Evolutionary conservation across 2,329 filamentous ascomycete species (phyloP), one percentile per base, ranked within the genome.

Genomic region (Phoma sp.): DNA sequence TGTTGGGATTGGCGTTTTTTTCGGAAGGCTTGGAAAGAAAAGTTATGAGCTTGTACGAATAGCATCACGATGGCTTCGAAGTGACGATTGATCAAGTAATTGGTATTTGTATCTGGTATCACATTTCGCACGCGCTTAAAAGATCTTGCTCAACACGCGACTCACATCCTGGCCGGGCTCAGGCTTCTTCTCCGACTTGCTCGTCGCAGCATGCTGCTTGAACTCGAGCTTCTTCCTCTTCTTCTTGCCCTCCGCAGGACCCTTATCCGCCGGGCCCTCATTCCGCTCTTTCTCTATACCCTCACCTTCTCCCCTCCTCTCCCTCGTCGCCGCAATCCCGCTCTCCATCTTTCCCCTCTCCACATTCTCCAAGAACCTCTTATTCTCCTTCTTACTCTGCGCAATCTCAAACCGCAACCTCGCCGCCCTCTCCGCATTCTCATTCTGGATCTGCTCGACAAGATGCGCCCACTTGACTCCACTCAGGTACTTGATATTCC

Each of bases 401-500:
- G 84, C 83, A 62, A 95, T 89, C 75, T 95, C 91, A 10, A 89
- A 88, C 53, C 89, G 79, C 83, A 95, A 85, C 66, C 90, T 83
- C 66, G 87, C 89, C 48, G 86, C 83, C 53, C 90, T 79, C 75
- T 93, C 90, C 4, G 90, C 90, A 70, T 93, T 91, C 79, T 96
- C 91, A 25, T 88, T 83, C 36, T 89, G 83, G 62, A 93, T 92
- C 76, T 93, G 89, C 72, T 90, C 88, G 52, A 89, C 91, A 59
- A 84, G 65, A 64, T 83, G 76, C 42, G 75, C 79, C 91, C 91
- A 96, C 75, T 93, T 95, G 78, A 95, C 93, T 1, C 89, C 90
- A 59, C 85, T 88, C 58, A 96, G 78, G 69, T 96, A 96, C 57
- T 89, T 83, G 59, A 95, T 78, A 65, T 89, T 93, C 91, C 91